These are phyloP conservation scores for Sistotremastrum niveocremeum DNA, from an alignment of 768 basidiomycete species.

Conservation along the genomic window DNA sequence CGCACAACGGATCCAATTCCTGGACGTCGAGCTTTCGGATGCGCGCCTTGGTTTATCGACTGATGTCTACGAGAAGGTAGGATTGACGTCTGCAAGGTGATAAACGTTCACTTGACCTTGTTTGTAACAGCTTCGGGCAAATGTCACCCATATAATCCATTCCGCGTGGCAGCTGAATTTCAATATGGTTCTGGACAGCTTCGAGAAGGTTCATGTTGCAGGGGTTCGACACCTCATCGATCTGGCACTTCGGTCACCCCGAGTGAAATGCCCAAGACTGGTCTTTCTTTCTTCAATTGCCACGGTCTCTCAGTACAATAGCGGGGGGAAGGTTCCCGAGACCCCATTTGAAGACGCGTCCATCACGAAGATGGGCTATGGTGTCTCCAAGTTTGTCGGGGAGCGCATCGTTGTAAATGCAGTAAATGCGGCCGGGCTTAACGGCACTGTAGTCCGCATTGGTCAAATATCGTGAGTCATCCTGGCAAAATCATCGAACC, in stretches of 20 bases:
- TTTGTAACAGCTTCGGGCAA: conserved; percentile 1
- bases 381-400: conserved; percentile 2
- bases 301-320: background rate
- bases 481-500: too few relatives aligned
- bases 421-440: background rate
- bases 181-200: conserved; percentile 6
- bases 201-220: conserved; percentile 7
- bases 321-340: too few relatives aligned
- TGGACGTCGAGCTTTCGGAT: conserved; percentile 1
- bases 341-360: too few relatives aligned
- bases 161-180: conserved; percentile 8
- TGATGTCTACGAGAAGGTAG: conserved; percentile 1
- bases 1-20: background rate
- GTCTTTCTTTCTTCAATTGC: conserved; percentile 2
- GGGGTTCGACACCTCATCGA: conserved; percentile 8
- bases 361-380: background rate
- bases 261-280: background rate
- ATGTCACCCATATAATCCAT: conserved; percentile 5
- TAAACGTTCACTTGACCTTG: background rate
- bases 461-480: conserved; percentile 1
- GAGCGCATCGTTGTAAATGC: conserved; percentile 2
- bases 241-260: conserved; percentile 6
- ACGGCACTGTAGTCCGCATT: background rate
- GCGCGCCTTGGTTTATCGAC: background rate
- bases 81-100: background rate